Evolutionary conservation across 371 early-diverging fungal genomes (phyloP).

Genomic region (Phascolomyces articulosus): DNA sequence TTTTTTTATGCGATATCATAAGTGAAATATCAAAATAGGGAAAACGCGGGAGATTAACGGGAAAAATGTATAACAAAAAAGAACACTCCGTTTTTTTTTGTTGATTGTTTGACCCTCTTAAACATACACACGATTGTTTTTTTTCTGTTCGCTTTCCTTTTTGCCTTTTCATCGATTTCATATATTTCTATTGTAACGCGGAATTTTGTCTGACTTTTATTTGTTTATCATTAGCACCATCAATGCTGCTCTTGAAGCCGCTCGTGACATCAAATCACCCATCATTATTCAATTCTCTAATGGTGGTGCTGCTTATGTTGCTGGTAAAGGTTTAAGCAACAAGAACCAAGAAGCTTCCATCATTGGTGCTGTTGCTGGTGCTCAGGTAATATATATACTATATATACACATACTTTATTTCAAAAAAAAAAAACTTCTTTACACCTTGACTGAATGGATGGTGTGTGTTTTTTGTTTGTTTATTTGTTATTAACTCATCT

Average conservation of each 20-base stretch:
- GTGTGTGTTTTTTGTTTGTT: too few species aligned
- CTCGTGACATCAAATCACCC: conserved; percentile 87
- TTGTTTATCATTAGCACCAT: conserved; percentile 58
- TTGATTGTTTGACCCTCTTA: neutral
- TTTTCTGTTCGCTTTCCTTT: too few species aligned
- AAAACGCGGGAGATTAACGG: conserved; percentile 17
- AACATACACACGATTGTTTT: neutral
- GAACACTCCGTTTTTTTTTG: neutral
- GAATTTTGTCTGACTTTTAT: neutral
- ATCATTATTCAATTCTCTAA: conserved; percentile 93
- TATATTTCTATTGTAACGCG: too few species aligned
- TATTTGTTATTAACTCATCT: neutral
- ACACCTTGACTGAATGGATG: too few species aligned
- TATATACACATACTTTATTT: neutral
- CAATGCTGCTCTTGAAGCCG: conserved; percentile 92
- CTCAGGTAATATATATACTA: conserved; percentile 69
- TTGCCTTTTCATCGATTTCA: too few species aligned
- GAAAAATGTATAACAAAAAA: neutral
- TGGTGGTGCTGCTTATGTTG: conserved; percentile 87
- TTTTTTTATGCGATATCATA: neutral
- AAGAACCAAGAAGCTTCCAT: conserved; percentile 86
- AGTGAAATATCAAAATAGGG: neutral
- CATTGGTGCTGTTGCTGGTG: conserved; percentile 89
- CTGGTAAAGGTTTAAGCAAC: conserved; percentile 90
- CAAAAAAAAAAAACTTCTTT: too few species aligned